A percentile compares a stretch with the other conserved stretches of the same genome.
Conservation (phyloP, 768 basidiomycete genomes). For the Tricholoma hemisulphureum region DNA sequence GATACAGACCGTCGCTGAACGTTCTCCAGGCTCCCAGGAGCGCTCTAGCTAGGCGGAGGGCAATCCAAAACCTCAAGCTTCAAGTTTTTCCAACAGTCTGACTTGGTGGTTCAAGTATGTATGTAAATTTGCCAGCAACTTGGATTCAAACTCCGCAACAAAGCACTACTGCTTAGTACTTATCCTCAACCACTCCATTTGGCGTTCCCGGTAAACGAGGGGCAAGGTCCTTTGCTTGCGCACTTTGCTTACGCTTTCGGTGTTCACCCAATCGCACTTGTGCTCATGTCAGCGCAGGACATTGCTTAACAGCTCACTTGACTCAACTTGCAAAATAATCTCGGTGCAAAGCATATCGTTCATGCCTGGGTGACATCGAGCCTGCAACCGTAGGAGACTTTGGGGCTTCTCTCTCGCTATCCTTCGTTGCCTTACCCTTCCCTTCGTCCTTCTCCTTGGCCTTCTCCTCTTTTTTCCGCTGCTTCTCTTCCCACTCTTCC, state of each 20-base stretch:
- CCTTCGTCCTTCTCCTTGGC: constrained; percentile 45
- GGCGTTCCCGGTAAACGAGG: constrained; percentile 71
- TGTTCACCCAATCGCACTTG: constrained; percentile 76
- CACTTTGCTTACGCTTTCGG: constrained; percentile 61
- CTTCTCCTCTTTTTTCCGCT: constrained; percentile 57
- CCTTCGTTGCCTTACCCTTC: constrained; percentile 30
- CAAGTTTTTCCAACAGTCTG: too few relatives aligned
- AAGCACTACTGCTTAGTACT: too few relatives aligned
- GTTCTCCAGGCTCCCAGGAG: too few relatives aligned
- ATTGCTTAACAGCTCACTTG: not conserved
- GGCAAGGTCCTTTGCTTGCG: constrained; percentile 67
- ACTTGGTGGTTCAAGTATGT: not conserved
- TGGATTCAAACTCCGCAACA: constrained; percentile 3
- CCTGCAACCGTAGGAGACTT: constrained; percentile 29
- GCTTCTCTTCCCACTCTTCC: constrained; percentile 76
- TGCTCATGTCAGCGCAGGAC: not conserved
- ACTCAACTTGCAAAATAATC: constrained; percentile 65
- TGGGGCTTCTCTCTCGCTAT: constrained; percentile 29
- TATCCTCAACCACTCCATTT: constrained; percentile 23
- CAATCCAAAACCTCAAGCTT: too few relatives aligned
- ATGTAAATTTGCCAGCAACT: constrained; percentile 5
- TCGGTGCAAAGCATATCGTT: constrained; percentile 79
- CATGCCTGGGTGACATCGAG: constrained; percentile 45
- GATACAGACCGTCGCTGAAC: too few relatives aligned
- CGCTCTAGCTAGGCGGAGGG: too few relatives aligned